phyloP scores from a whole-genome alignment of 2,329 filamentous ascomycete genomes.

The Colletotrichum musicola region DNA sequence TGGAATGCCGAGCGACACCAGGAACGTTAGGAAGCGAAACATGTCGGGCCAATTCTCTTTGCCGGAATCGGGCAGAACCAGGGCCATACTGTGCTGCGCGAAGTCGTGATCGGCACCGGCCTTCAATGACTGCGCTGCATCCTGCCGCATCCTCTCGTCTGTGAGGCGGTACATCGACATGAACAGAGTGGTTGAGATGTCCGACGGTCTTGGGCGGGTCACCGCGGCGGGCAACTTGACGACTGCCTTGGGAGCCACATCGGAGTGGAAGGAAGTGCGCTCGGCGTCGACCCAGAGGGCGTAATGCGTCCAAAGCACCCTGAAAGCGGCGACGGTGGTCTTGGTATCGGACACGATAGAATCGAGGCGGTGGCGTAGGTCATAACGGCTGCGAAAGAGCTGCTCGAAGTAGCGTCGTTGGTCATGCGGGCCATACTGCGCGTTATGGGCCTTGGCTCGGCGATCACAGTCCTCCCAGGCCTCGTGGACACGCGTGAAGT shows the following conservation, averaged over 20 bases:
- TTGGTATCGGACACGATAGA: not conserved
- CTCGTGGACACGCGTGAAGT: not conserved
- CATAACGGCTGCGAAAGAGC: no score
- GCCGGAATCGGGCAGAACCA: not conserved
- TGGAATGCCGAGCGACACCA: slow-evolving; percentile 51
- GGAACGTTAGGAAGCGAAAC: slow-evolving; percentile 14
- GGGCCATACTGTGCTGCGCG: not conserved
- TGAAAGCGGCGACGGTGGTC: not conserved
- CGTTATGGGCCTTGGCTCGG: not conserved
- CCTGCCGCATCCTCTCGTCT: not conserved
- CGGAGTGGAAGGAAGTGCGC: not conserved
- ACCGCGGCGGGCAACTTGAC: no score
- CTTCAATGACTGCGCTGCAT: not conserved
- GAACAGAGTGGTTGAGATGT: not conserved
- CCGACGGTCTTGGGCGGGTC: not conserved
- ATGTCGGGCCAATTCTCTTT: not conserved
- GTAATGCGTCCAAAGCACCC: slow-evolving; percentile 13
- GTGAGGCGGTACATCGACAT: not conserved
- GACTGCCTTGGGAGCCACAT: not conserved
- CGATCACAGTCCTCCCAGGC: not conserved
- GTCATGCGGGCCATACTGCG: not conserved
- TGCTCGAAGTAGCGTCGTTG: not conserved
- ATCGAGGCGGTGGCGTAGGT: not conserved
- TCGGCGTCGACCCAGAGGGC: slow-evolving; percentile 8
- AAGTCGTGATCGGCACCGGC: not conserved